Percentiles rank a stretch among this genome's conserved stretches.
These are phyloP conservation scores for Alternaria sp. DNA, from an alignment of 2,329 filamentous ascomycete species.

Conservation along the genomic window DNA sequence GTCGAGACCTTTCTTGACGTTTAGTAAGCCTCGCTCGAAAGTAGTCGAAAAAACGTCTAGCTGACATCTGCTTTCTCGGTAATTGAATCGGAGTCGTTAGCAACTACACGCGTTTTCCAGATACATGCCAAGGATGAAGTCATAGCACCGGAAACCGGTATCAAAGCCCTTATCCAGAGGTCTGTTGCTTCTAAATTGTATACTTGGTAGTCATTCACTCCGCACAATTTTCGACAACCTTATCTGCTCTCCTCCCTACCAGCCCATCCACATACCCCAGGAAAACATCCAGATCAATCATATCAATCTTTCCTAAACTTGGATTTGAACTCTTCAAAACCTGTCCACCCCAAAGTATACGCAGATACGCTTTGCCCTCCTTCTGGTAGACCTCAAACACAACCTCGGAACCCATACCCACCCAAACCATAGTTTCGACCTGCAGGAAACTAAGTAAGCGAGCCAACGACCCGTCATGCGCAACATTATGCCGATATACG, in stretches of 20 bases:
- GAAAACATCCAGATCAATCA: constrained; percentile 72
- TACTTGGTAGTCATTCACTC: constrained; percentile 4
- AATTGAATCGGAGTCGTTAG: neutral
- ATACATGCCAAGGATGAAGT: neutral
- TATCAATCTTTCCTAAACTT: constrained; percentile 71
- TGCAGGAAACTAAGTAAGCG: constrained; percentile 74
- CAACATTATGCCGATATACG: constrained; percentile 77
- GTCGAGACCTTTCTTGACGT: neutral
- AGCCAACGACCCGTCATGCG: constrained; percentile 78
- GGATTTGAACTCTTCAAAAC: constrained; percentile 74
- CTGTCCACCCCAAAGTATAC: constrained; percentile 75
- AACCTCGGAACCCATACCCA: constrained; percentile 81
- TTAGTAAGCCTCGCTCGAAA: neutral
- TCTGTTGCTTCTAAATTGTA: neutral
- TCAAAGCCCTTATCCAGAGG: neutral
- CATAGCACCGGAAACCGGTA: neutral
- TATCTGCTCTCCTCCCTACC: constrained; percentile 62
- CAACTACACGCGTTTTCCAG: too few species aligned
- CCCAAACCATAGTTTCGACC: constrained; percentile 80
- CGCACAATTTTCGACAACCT: constrained; percentile 52
- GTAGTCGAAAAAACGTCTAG: neutral
- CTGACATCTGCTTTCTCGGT: neutral
- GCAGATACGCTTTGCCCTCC: constrained; percentile 57
- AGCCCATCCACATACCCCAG: constrained; percentile 76
- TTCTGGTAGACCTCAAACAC: constrained; percentile 74